Percentiles rank a stretch among this genome's conserved stretches.
These are phyloP conservation scores for Metschnikowia bowlesiae DNA, from an alignment of 805 yeast species.

Conservation along the genomic window DNA sequence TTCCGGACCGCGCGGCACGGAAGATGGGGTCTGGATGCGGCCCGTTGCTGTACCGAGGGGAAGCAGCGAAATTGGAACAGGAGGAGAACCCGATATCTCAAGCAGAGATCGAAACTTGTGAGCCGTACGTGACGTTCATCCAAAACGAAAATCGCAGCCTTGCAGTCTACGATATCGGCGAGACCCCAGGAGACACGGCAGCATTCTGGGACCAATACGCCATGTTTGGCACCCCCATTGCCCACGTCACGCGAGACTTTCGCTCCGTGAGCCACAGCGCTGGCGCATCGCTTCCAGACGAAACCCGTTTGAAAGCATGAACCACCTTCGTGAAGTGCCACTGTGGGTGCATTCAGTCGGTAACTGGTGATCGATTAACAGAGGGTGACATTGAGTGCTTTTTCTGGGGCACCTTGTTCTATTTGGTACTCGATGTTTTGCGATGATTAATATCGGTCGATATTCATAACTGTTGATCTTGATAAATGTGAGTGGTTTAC, in stretches of 20 bases:
- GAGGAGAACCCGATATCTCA: conserved; percentile 37
- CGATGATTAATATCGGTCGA: too few species aligned
- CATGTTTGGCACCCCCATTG: conserved; percentile 26
- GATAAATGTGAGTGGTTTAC: too few species aligned
- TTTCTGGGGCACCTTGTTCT: too few species aligned
- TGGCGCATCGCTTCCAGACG: neutral
- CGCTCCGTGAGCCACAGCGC: neutral
- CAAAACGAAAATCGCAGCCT: conserved; percentile 28
- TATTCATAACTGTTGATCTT: too few species aligned
- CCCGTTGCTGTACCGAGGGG: conserved; percentile 3
- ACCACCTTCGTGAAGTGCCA: neutral
- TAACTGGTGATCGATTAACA: too few species aligned
- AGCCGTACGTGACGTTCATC: conserved; percentile 32
- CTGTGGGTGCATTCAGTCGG: too few species aligned
- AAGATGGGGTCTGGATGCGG: neutral
- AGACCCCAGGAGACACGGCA: conserved; percentile 10
- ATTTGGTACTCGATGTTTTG: too few species aligned
- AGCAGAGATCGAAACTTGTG: conserved; percentile 55
- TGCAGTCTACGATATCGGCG: conserved; percentile 25
- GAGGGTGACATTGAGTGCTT: too few species aligned
- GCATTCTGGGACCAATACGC: conserved; percentile 18
- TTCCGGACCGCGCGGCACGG: neutral
- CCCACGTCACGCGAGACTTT: conserved; percentile 9
- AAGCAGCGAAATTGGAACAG: neutral
- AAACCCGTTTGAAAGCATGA: neutral